Base-by-base conservation (phyloP, 192 early-diverging fungal species). In the Backusella tarrabulga region DNA sequence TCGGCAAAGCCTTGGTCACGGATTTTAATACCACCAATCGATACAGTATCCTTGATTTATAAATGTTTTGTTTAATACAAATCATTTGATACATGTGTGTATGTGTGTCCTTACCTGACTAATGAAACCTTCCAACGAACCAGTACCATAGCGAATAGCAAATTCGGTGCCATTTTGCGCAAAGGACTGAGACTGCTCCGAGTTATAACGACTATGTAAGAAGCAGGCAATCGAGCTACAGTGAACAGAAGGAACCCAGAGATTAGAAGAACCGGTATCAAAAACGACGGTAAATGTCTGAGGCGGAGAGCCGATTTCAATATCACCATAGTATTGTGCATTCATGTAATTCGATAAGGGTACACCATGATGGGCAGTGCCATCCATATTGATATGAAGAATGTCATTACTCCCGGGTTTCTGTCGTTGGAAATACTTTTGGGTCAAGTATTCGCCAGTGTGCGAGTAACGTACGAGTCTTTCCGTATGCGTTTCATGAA, bases 181-280 rank as follows among this genome's bases (percentile, higher is more conserved):
- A 88, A 91, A 97, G 6, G 94, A 88, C 3, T 78, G 81, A n/a
- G 95, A 96, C 81, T 95, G 86, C 73, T 79, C 82, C 40, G 94
- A 90, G 83, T 99, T 94, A 84, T 92, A 99, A 15, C 93, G 90
- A 42, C 87, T 77, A 83, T 99, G 98, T 63, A 99, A 87, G 89
- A 92, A 98, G 76, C 98, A 99, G 2, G 97, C 96, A 76, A 99
- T 97, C 3, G 95, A 97, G 35, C 83, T 87, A 89, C 98, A 99
- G 72, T 92, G 91, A 6, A 93, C 93, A 21, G 95, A 97, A 12
- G 97, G 97, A 32, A 99, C 96, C 97, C 97, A 98, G 67, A 98
- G 87, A 83, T 98, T 98, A 41, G 93, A 93, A 52, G 92, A 96
- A 32, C 97, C 97, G 6, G 97, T 99, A 83, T 99, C 97, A 67